Percentiles rank a stretch among this genome's conserved stretches.
Evolutionary conservation across 2,329 filamentous ascomycete species (phyloP).

Genomic region (Phyllosticta citrichinensis): DNA sequence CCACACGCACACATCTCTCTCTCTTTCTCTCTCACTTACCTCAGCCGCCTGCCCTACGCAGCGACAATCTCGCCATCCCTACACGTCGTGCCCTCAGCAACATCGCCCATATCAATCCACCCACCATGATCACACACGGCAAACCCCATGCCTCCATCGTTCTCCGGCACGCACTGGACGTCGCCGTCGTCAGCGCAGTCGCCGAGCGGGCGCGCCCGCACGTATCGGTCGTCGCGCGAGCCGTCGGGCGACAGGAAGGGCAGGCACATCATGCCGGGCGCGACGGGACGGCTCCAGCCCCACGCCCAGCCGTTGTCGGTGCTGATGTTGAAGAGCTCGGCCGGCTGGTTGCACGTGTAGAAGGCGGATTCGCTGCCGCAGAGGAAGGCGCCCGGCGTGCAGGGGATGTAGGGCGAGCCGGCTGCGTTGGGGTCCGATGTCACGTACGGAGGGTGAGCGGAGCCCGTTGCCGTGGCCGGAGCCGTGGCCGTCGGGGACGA

Average conservation of each 20-base stretch:
- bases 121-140: conserved; percentile 6
- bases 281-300: conserved; percentile 20
- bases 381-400: conserved; percentile 30
- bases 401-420: conserved; percentile 22
- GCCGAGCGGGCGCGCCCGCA: conserved; percentile 19
- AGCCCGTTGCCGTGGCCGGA: conserved; percentile 8
- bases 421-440: conserved; percentile 17
- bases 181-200: conserved; percentile 15
- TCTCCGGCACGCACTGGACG: conserved; percentile 14
- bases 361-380: conserved; percentile 26
- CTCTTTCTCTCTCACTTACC: not conserved
- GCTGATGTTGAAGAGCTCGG: not conserved
- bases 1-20: no score
- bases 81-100: conserved; percentile 10
- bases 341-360: conserved; percentile 25
- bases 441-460: conserved; percentile 14
- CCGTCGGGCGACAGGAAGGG: conserved; percentile 16
- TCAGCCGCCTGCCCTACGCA: not conserved
- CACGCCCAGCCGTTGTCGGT: conserved; percentile 20
- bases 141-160: conserved; percentile 1
- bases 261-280: conserved; percentile 27
- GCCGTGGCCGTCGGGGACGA: not conserved
- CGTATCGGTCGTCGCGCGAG: conserved; percentile 24
- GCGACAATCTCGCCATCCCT: conserved; percentile 4
- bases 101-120: conserved; percentile 11